A percentile compares a stretch with the other conserved stretches of the same genome.
Conservation (phyloP, 139 green algal species). For the Bryopsis sp. region DNA sequence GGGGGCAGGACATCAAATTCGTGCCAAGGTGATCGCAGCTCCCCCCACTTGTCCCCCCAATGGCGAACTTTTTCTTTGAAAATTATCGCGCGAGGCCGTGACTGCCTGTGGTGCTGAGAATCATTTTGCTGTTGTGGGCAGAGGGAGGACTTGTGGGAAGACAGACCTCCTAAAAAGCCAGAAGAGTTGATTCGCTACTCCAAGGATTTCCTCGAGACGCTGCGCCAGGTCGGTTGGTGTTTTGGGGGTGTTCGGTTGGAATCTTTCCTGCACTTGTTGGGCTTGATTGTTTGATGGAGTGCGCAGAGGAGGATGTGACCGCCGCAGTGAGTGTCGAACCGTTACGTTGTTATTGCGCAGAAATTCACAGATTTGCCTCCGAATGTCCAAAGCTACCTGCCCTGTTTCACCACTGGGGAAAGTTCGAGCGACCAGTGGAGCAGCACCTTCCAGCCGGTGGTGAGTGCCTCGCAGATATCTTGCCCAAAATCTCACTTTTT, state of each 20-base stretch:
- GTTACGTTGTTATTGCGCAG: no score
- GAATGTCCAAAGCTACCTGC: background rate
- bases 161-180: slow-evolving; percentile 10
- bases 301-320: no score
- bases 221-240: background rate
- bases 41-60: background rate
- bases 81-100: background rate
- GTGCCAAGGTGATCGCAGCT: background rate
- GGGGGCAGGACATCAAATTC: slow-evolving; percentile 7
- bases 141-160: slow-evolving; percentile 12
- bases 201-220: background rate
- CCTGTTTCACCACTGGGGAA: slow-evolving; percentile 14
- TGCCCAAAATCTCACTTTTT: background rate
- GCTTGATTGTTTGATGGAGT: background rate
- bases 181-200: slow-evolving; percentile 17
- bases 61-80: background rate
- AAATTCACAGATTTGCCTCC: background rate
- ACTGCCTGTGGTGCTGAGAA: background rate
- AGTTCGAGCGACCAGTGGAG: background rate
- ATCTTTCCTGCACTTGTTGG: background rate
- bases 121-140: background rate
- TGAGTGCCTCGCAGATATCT: background rate
- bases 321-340: no score
- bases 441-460: background rate
- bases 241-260: background rate